Conservation (phyloP, 495 filamentous ascomycete species). For the Podospora didyma region DNA sequence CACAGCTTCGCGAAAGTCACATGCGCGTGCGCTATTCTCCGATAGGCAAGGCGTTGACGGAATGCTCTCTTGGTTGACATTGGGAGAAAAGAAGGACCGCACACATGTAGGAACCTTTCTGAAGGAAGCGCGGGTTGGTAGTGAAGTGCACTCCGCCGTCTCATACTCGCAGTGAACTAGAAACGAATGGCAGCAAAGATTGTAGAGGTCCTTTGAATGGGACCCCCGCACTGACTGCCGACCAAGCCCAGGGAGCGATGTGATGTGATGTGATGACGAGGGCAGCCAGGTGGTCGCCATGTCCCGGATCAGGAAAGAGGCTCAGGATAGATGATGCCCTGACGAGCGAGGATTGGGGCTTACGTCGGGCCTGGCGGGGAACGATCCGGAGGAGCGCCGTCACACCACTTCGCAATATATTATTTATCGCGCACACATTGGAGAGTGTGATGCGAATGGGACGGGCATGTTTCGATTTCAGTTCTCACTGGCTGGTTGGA, state of each 20-base stretch:
- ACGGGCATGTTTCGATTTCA: conserved; percentile 11
- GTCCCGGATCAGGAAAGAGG: neutral
- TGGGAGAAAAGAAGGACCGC: neutral
- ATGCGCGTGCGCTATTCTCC: conserved; percentile 12
- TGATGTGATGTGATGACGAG: neutral
- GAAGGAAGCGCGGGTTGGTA: neutral
- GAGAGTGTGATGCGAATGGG: neutral
- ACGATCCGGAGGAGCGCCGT: conserved; percentile 11
- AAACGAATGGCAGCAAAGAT: neutral
- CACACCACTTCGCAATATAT: conserved; percentile 1
- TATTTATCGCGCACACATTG: neutral
- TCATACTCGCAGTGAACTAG: neutral
- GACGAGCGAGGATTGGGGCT: neutral
- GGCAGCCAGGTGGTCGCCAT: neutral
- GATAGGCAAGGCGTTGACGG: conserved; percentile 12
- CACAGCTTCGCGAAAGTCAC: conserved; percentile 12
- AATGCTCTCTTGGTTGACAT: neutral
- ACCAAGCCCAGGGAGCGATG: neutral
- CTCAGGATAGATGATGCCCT: neutral
- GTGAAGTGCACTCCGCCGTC: neutral
- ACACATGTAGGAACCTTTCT: neutral
- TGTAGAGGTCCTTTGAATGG: neutral
- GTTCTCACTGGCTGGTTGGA: conserved; percentile 13
- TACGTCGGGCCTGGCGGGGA: conserved; percentile 2
- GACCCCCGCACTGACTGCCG: neutral